phyloP scores from a whole-genome alignment of 768 basidiomycete species.

The Collybia mongolica region DNA sequence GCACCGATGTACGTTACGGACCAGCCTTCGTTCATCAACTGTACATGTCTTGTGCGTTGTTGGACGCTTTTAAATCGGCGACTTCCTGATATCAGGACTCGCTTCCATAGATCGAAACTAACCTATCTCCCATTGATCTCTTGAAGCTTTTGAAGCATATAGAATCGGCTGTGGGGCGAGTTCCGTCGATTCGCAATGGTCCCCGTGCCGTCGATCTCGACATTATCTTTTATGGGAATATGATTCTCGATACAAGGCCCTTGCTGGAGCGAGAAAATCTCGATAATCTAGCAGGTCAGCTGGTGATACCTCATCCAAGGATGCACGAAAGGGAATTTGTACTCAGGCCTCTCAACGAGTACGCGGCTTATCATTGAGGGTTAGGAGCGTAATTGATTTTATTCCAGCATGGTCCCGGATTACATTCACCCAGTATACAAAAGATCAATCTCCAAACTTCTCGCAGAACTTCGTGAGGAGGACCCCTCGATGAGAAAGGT shows the following conservation, averaged over 20 bases:
- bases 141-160: constrained; percentile 68
- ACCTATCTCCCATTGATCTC: constrained; percentile 56
- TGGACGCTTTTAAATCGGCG: neutral
- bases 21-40: constrained; percentile 87
- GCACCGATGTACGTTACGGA: constrained; percentile 94
- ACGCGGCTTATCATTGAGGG: constrained; percentile 25
- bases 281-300: constrained; percentile 60
- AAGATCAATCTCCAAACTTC: constrained; percentile 44
- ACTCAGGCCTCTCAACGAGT: constrained; percentile 87
- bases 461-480: constrained; percentile 37
- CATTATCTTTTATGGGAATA: constrained; percentile 70
- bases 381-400: neutral
- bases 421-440: constrained; percentile 62
- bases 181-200: constrained; percentile 77
- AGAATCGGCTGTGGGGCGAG: constrained; percentile 74
- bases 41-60: constrained; percentile 79
- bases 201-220: constrained; percentile 92
- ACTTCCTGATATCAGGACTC: neutral
- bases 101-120: constrained; percentile 71
- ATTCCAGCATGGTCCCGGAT: constrained; percentile 73
- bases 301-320: constrained; percentile 84
- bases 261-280: constrained; percentile 34
- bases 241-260: constrained; percentile 56
- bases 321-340: constrained; percentile 90
- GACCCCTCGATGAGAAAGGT: constrained; percentile 64